phyloP scores from a whole-genome alignment of 768 basidiomycete species.

The Rhodosporidiobolus sp. region DNA sequence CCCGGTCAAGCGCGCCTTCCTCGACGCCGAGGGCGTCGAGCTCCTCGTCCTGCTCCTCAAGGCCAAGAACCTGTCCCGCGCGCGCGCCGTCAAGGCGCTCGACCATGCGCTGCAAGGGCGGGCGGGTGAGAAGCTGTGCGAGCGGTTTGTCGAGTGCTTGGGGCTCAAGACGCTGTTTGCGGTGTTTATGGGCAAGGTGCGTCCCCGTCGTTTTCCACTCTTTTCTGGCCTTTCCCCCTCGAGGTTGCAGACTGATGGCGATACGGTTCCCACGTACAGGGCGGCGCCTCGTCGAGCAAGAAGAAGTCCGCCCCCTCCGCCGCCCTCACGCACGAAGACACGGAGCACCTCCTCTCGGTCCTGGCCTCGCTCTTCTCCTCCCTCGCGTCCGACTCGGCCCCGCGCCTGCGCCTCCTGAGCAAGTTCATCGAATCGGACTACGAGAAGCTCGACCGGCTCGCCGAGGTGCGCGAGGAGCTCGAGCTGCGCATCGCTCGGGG shows the following conservation, averaged over 20 bases:
- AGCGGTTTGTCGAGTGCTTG: constrained; percentile 77
- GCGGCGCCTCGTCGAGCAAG: constrained; percentile 58
- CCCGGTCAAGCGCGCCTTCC: constrained; percentile 72
- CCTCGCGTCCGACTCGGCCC: constrained; percentile 75
- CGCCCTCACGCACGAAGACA: constrained; percentile 63
- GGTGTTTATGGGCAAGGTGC: constrained; percentile 89
- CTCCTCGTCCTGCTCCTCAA: constrained; percentile 98
- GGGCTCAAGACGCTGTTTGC: constrained; percentile 89
- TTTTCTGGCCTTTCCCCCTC: not conserved
- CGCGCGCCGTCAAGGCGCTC: constrained; percentile 72
- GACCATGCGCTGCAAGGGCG: constrained; percentile 68
- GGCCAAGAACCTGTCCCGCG: constrained; percentile 51
- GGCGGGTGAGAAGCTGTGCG: constrained; percentile 69
- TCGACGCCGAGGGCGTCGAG: constrained; percentile 89
- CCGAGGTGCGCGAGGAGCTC: constrained; percentile 78
- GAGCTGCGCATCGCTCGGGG: constrained; percentile 59
- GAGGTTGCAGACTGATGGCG: too few species aligned
- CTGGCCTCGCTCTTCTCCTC: constrained; percentile 82
- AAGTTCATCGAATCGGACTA: constrained; percentile 93
- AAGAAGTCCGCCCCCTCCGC: constrained; percentile 53
- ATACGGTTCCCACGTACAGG: too few species aligned
- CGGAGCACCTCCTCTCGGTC: constrained; percentile 80
- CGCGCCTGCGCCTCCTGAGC: constrained; percentile 73
- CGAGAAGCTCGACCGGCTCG: constrained; percentile 87
- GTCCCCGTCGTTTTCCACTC: constrained; percentile 31